Percentiles rank a stretch among this genome's conserved stretches.
Evolutionary conservation across 192 early-diverging fungal species (phyloP).

Genomic region (Coemansia sp.): DNA sequence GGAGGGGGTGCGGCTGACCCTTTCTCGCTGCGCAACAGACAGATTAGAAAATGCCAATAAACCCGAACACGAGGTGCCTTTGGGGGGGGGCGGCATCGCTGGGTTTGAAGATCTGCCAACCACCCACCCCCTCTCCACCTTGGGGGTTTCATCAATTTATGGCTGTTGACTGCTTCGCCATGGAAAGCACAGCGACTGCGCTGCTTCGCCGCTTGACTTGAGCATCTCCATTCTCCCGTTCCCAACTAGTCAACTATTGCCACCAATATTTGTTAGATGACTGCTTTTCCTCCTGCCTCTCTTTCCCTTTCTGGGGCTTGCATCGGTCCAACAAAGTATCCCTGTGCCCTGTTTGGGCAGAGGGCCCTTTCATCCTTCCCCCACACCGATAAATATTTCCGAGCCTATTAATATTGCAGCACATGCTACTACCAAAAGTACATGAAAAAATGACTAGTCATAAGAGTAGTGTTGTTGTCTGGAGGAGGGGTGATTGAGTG

Average conservation of each 20-base stretch:
- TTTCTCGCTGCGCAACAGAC: neutral
- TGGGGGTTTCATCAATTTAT: no score
- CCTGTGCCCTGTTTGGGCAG: neutral
- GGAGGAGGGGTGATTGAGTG: neutral
- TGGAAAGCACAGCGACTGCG: no score
- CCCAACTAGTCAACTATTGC: neutral
- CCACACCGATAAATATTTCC: neutral
- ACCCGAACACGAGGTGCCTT: neutral
- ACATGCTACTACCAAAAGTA: neutral
- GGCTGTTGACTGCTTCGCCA: no score
- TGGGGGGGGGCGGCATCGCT: neutral
- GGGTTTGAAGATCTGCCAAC: neutral
- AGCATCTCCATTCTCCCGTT: neutral
- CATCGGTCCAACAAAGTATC: neutral
- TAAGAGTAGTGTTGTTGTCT: neutral
- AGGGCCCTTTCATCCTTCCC: neutral
- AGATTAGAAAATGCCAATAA: constrained; percentile 1
- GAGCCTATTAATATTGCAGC: neutral
- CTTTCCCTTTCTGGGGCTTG: neutral
- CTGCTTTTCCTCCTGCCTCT: neutral
- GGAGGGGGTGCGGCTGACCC: neutral
- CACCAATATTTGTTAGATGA: neutral
- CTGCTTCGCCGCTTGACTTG: neutral
- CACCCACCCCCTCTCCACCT: neutral
- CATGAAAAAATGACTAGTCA: neutral